A percentile compares a stretch with the other conserved stretches of the same genome.
Evolutionary conservation across 345 rosid species (phyloP).

Genomic region (Camelina sativa): DNA sequence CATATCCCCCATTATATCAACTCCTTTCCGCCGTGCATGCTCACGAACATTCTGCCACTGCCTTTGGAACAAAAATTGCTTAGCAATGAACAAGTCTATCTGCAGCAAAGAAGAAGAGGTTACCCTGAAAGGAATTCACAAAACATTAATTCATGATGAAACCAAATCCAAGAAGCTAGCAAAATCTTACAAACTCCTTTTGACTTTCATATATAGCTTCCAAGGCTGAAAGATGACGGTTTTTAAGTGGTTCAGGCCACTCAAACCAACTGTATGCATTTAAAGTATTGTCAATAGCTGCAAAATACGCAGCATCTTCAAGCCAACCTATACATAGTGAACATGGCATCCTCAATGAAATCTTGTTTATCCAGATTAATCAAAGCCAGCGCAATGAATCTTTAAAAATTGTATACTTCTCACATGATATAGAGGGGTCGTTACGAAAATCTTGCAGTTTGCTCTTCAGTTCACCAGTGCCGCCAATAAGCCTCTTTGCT

Average conservation of each 20-base stretch:
- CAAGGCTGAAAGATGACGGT: conserved; percentile 85
- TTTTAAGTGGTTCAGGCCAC: conserved; percentile 85
- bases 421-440: conserved; percentile 69
- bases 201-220: conserved; percentile 77
- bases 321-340: conserved; percentile 75
- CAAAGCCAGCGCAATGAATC: not conserved
- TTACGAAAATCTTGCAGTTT: conserved; percentile 65
- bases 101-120: conserved; percentile 46
- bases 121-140: conserved; percentile 26
- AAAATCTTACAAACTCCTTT: conserved; percentile 75
- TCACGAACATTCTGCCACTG: conserved; percentile 88
- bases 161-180: conserved; percentile 26
- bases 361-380: conserved; percentile 1
- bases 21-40: conserved; percentile 71
- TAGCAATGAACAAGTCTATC: conserved; percentile 87
- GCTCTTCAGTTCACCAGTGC: conserved; percentile 62
- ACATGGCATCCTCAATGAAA: conserved; percentile 22
- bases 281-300: conserved; percentile 73
- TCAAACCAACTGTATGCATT: conserved; percentile 76
- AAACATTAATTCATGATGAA: conserved; percentile 7
- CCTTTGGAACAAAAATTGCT: conserved; percentile 92
- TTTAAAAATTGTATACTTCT: conserved; percentile 35
- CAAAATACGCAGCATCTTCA: conserved; percentile 95
- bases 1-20: conserved; percentile 98
- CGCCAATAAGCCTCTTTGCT: conserved; percentile 76